Evolutionary conservation across 352 stramenopile species (phyloP).

Genomic region (Peronosclerospora sorghi): DNA sequence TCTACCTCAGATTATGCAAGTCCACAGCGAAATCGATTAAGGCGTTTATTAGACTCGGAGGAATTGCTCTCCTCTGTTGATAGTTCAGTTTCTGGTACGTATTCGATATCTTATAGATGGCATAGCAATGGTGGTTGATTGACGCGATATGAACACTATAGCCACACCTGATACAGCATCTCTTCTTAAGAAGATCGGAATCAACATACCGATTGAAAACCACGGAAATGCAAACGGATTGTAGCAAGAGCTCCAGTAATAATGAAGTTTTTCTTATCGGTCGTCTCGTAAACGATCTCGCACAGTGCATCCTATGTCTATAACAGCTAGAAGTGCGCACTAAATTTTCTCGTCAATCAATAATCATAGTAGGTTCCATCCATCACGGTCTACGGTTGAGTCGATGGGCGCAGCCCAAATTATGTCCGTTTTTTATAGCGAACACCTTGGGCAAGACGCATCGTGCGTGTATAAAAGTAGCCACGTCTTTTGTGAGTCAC

Average conservation of each 20-base stretch:
- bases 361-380: too few species aligned
- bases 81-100: conserved; percentile 33
- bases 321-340: too few species aligned
- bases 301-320: too few species aligned
- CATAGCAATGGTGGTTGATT: neutral
- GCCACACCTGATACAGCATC: conserved; percentile 28
- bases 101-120: neutral
- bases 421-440: too few species aligned
- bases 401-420: too few species aligned
- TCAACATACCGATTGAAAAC: conserved; percentile 22
- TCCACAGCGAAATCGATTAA: conserved; percentile 7
- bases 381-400: too few species aligned
- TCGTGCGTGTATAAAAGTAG: too few species aligned
- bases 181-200: conserved; percentile 33
- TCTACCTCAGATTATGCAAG: conserved; percentile 2
- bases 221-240: neutral
- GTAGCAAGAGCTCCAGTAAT: conserved; percentile 1
- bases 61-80: conserved; percentile 21
- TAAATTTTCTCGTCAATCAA: too few species aligned
- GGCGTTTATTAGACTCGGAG: conserved; percentile 5
- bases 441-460: too few species aligned
- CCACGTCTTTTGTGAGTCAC: too few species aligned
- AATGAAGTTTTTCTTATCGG: too few species aligned
- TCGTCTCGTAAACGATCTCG: too few species aligned
- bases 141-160: conserved; percentile 10